Percentiles rank a stretch among this genome's conserved stretches.
Conservation (phyloP, 129 eudicot species). For the Oenanthe sinensis region DNA sequence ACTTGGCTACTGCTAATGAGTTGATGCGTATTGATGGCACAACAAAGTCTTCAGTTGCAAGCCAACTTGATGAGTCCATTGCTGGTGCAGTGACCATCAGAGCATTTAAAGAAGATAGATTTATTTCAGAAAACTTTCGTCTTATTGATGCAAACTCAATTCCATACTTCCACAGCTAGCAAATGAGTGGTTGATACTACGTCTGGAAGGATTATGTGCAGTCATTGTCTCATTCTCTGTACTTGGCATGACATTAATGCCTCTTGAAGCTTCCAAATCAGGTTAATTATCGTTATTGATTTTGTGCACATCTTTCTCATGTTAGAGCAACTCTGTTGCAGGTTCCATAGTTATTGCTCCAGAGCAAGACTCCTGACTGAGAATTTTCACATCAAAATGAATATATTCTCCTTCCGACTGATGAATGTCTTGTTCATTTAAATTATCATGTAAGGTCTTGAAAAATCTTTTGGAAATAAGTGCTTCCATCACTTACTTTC, state of each 20-base stretch:
- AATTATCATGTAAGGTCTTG: neutral
- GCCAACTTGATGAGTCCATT: constrained; percentile 84
- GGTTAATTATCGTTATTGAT: neutral
- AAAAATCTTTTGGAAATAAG: neutral
- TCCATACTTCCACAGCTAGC: constrained; percentile 78
- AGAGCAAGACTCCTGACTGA: neutral
- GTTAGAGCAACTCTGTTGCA: neutral
- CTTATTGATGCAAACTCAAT: constrained; percentile 77
- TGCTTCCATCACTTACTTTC: neutral
- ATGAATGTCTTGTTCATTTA: neutral
- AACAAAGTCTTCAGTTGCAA: constrained; percentile 73
- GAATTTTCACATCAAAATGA: no score
- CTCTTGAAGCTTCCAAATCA: constrained; percentile 53
- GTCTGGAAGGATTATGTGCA: constrained; percentile 69
- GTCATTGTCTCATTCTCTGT: constrained; percentile 62
- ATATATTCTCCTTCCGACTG: no score
- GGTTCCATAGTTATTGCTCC: neutral
- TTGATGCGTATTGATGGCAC: constrained; percentile 86
- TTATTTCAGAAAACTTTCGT: constrained; percentile 52
- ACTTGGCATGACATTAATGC: constrained; percentile 83
- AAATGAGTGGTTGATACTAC: constrained; percentile 82
- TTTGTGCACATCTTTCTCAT: neutral
- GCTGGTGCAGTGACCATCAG: constrained; percentile 83
- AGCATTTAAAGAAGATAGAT: constrained; percentile 80
- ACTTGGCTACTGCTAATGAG: constrained; percentile 73